Evolutionary conservation across 2,329 filamentous ascomycete genomes (phyloP), one percentile per base, ranked within the genome.

Genomic region (Venturia pyrina): DNA sequence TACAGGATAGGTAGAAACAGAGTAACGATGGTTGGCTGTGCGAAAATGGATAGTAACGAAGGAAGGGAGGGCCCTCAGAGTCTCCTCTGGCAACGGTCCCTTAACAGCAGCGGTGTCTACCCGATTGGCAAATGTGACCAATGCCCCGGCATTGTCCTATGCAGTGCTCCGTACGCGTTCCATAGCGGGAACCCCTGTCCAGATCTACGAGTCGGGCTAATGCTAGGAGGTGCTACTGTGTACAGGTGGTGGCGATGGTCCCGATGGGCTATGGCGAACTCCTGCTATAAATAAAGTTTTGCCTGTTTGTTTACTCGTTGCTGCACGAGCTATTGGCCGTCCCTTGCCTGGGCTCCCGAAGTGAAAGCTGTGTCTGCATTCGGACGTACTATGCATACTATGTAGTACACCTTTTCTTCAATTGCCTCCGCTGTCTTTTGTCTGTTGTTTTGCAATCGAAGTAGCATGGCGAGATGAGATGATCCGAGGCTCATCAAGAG

Each of bases 171-270:
- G n/a, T 19, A 57, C 50, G 50, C 28, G 28, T 59, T 37, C 11
- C 28, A 19, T 59, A 34, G 32, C 5, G 21, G 48, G 0, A 0
- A 5, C 24, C 48, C 48, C 21, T 53, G 48, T 17, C 3, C 48
- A 53, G 21, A 53, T 53, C 48, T 28, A 17, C 48, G 3, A 13
- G 46, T n/a, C n/a, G 44, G 44, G 17, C 44, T 21, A 21, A 17
- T 21, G 6, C 48, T 50, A 50, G n/a, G n/a, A n/a, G n/a, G n/a
- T n/a, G n/a, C n/a, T n/a, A n/a, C n/a, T n/a, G n/a, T n/a, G n/a
- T n/a, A n/a, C n/a, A n/a, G n/a, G n/a, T 15, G 21, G 21, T 50
- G 48, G 50, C 40, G 19, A 44, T 34, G 40, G 48, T 53, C 69
- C 65, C 53, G 21, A 15, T 32, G 50, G 50, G 50, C 44, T n/a